A percentile compares a stretch with the other conserved stretches of the same genome.
Conservation (phyloP, 108 stramenopile genomes). For the Cylindrotheca closterium region DNA sequence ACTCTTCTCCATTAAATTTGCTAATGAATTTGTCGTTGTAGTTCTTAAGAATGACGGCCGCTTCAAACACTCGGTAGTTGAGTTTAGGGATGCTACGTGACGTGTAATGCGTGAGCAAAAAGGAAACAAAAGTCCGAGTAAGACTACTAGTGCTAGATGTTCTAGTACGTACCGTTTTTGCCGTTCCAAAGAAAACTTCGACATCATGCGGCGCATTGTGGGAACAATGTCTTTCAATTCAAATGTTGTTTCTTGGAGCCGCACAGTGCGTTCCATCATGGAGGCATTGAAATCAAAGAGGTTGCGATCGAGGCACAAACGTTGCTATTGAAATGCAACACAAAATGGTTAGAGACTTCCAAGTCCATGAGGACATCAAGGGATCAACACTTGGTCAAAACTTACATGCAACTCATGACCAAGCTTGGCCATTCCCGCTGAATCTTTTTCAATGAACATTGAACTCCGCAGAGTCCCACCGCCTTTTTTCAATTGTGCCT, state of each 20-base stretch:
- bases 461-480: constrained; percentile 5
- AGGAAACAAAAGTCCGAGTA: background rate
- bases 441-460: constrained; percentile 24
- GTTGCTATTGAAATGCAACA: constrained; percentile 4
- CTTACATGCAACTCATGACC: constrained; percentile 23
- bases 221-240: constrained; percentile 25
- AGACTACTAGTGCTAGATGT: background rate
- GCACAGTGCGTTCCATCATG: constrained; percentile 26
- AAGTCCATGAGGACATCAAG: background rate
- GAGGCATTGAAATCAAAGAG: constrained; percentile 42
- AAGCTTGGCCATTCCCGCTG: constrained; percentile 31
- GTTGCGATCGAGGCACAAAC: constrained; percentile 28
- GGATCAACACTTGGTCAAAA: background rate
- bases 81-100: constrained; percentile 21
- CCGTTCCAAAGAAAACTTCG: constrained; percentile 15
- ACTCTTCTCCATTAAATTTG: constrained; percentile 21
- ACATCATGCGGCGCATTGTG: constrained; percentile 20
- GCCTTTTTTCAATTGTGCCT: background rate
- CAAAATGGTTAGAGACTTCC: background rate
- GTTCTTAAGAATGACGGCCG: constrained; percentile 20
- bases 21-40: constrained; percentile 33
- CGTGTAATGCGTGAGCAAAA: background rate
- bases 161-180: constrained; percentile 33
- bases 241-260: constrained; percentile 16
- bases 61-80: constrained; percentile 38